Base-by-base conservation (phyloP, 208 protist genomes). In the Porcisia deanei region DNA sequence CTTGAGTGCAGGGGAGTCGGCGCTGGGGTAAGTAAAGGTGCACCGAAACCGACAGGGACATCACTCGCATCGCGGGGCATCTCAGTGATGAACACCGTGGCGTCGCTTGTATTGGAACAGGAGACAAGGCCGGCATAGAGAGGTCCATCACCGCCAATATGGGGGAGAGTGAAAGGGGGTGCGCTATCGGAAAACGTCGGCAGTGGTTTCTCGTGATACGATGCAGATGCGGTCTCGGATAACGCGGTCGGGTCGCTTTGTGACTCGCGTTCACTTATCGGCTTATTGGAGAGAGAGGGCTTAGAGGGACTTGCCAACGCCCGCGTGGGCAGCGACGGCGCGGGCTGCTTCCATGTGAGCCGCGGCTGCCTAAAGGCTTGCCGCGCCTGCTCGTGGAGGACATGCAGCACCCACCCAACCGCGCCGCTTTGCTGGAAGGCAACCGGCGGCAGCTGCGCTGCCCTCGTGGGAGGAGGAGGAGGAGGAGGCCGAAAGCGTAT, bases 331-430 rank as follows among this genome's bases (percentile, higher is more conserved):
- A 6, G 37, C 58, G 41, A 54, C 39, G 57, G 18, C 58, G 25
- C 43, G 58, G 37, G 8, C 18, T 25, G 71, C 6, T 5, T 6
- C 71, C 34, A 58, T n/a, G 41, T 16, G 9, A 82, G 77, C 39
- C 25, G 72, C 65, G 77, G 77, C 72, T 82, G 66, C 8, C n/a
- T 25, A 52, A 82, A 77, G 47, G 72, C 67, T 54, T 25, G 63
- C 34, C 6, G 41, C 18, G 53, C 60, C 67, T 82, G 77, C 41
- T 77, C 57, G 41, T 37, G 58, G 58, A 76, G 52, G 12, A 54
- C 58, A 14, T 59, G 53, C 65, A 77, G 71, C 71, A 82, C 72
- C 77, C 77, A 82, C 66, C 45, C 77, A 34, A 82, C 7, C 58
- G 72, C 77, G 0, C 34, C 60, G 9, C 58, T 52, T 22, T 58